Evolutionary conservation across 768 basidiomycete genomes (phyloP), one percentile per base, ranked within the genome.

Genomic region (Melanogaster broomeanus): DNA sequence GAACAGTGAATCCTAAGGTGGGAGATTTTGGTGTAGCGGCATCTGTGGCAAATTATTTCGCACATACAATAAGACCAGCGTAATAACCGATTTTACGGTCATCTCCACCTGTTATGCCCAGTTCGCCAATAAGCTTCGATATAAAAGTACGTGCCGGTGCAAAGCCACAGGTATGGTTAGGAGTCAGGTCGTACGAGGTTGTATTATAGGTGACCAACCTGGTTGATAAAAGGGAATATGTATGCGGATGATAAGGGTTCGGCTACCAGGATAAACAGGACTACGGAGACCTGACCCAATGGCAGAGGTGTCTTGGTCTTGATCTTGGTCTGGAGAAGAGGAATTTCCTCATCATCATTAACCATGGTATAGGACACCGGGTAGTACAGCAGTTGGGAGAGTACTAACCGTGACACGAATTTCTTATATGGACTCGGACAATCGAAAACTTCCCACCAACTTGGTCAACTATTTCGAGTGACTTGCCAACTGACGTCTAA

Each of bases 1-100:
- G 62, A 85, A 87, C 3, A 86, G 63, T 1, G 83, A 85, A 70
- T 84, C 79, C 83, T 85, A 6, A 12, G 15, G 16, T 54, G 40
- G 42, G 40, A 12, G 18, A 33, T 27, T 28, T 59, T n/a, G 48
- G 38, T 13, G 33, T 18, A 3, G 27, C 2, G n/a, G 0, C 4
- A 35, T 42, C 7, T n/a, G 6, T 12, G 21, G 27, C 33, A 27
- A 34, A 28, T n/a, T 18, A 43, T 52, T 53, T 27, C 1, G 55
- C 51, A 55, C 84, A 69, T 50, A 85, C 82, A 40, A 69, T 64
- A 25, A 87, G 58, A 27, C 83, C 85, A 22, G 82, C 84, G 61
- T 87, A 87, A 58, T 87, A 87, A 25, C 85, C 85, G 4, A 85
- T 80, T 68, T 82, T 83, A 45, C 74, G 72, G 39, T 81, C 76